Percentiles rank a stretch among this genome's conserved stretches.
These are phyloP conservation scores for Salisapilia sapeloensis DNA, from an alignment of 352 stramenopile genomes.

Conservation along the genomic window DNA sequence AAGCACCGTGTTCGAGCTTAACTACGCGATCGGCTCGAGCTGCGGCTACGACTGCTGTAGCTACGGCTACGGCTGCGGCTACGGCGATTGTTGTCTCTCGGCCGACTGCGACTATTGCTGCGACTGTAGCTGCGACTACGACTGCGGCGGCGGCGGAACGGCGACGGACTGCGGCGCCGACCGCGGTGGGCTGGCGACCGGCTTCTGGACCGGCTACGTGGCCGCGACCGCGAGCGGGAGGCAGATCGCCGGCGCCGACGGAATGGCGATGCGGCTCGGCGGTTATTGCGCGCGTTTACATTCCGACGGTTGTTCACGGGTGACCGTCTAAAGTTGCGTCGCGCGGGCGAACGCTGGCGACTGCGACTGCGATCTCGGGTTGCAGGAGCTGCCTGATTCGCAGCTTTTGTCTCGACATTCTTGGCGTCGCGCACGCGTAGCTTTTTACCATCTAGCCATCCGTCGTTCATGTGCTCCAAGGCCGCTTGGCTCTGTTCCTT, in stretches of 20 bases:
- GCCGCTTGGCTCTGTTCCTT: constrained; percentile 31
- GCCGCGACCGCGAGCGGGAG: constrained; percentile 7
- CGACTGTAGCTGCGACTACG: constrained; percentile 12
- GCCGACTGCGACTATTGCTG: constrained; percentile 7
- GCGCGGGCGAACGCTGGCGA: constrained; percentile 5
- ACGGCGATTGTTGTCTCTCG: constrained; percentile 10
- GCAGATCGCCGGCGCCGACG: constrained; percentile 11
- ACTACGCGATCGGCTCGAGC: not conserved
- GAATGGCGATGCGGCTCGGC: constrained; percentile 22
- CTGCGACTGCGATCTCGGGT: not conserved
- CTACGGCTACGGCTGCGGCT: constrained; percentile 11
- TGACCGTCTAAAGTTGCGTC: not conserved
- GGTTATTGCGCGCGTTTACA: too few relatives aligned
- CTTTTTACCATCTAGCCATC: constrained; percentile 69
- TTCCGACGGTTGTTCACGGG: constrained; percentile 1
- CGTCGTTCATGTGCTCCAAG: constrained; percentile 66
- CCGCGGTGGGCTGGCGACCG: constrained; percentile 2
- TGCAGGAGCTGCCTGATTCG: too few relatives aligned
- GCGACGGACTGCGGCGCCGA: constrained; percentile 4
- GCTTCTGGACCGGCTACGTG: constrained; percentile 6
- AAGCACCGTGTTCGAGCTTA: not conserved
- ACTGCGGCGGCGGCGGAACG: constrained; percentile 7
- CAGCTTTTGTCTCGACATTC: too few relatives aligned
- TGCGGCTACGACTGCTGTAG: constrained; percentile 5
- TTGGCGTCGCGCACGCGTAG: constrained; percentile 39